These are phyloP conservation scores for Symbiodinium pilosum DNA, from an alignment of 73 alveolate genomes.

Conservation along the genomic window DNA sequence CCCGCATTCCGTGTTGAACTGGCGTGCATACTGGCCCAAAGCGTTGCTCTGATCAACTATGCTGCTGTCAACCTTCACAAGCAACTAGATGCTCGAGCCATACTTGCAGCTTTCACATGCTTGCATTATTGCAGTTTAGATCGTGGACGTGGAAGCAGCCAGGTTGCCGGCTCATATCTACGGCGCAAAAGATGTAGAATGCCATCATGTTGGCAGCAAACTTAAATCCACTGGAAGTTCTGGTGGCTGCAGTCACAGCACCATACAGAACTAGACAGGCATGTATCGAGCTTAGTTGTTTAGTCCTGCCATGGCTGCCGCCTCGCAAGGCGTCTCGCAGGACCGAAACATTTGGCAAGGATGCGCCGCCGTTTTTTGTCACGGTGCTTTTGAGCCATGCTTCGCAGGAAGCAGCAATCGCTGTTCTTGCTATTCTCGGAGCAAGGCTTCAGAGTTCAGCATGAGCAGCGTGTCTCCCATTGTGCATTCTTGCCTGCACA, in stretches of 20 bases:
- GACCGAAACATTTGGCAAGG: too few species aligned
- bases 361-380: too few species aligned
- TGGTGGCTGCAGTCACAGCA: neutral
- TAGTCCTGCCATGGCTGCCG: neutral
- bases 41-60: neutral
- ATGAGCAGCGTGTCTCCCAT: neutral
- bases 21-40: neutral
- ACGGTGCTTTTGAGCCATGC: too few species aligned
- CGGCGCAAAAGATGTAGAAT: neutral
- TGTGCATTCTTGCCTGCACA: neutral
- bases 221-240: neutral
- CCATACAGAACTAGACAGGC: neutral
- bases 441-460: too few species aligned
- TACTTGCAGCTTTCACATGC: too few species aligned
- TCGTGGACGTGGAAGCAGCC: neutral
- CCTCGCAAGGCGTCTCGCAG: neutral
- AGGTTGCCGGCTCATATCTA: neutral
- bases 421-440: conserved; percentile 85
- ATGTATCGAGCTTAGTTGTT: neutral
- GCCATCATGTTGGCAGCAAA: neutral
- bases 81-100: too few species aligned
- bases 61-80: too few species aligned
- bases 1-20: neutral
- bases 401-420: conserved; percentile 90
- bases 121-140: too few species aligned